Percentiles rank a stretch among this genome's conserved stretches.
Conservation (phyloP, 2,329 filamentous ascomycete genomes). For the Sodiomyces alkalinus region DNA sequence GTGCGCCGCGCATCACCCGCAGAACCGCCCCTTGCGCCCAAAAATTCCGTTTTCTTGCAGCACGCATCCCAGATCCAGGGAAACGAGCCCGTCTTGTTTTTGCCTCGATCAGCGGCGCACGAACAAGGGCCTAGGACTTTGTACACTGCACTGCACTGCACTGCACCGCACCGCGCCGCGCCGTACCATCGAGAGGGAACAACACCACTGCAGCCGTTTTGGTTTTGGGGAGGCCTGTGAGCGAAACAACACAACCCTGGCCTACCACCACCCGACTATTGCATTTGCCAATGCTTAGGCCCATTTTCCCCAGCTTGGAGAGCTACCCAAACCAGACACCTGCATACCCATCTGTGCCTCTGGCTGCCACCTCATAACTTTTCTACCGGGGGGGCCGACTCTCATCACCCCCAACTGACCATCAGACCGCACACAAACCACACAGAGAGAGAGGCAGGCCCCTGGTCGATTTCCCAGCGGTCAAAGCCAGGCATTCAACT, state of each 20-base stretch:
- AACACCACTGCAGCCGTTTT: too few species aligned
- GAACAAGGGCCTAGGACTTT: not conserved
- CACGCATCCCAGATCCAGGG: too few species aligned
- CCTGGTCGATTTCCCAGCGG: too few species aligned
- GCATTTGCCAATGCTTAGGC: constrained; percentile 9
- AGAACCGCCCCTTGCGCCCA: not conserved
- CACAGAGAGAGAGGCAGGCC: constrained; percentile 6
- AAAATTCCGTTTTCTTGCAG: too few species aligned
- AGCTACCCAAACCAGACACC: constrained; percentile 25
- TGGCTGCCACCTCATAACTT: constrained; percentile 29
- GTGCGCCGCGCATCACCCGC: not conserved
- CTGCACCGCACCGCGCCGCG: not conserved
- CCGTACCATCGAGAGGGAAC: too few species aligned
- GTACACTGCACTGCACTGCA: not conserved
- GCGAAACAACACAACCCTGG: constrained; percentile 4
- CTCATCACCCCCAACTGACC: constrained; percentile 23
- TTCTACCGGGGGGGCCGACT: constrained; percentile 22
- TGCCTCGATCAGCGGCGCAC: too few species aligned
- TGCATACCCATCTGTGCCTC: constrained; percentile 24
- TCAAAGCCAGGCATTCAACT: constrained; percentile 8
- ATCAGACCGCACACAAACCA: constrained; percentile 15
- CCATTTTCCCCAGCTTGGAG: constrained; percentile 13
- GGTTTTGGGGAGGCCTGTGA: too few species aligned
- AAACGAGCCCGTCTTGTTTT: too few species aligned
- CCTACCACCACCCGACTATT: constrained; percentile 5